Evolutionary conservation across 2,329 filamentous ascomycete genomes (phyloP).

Genomic region (Lomentospora prolificans): DNA sequence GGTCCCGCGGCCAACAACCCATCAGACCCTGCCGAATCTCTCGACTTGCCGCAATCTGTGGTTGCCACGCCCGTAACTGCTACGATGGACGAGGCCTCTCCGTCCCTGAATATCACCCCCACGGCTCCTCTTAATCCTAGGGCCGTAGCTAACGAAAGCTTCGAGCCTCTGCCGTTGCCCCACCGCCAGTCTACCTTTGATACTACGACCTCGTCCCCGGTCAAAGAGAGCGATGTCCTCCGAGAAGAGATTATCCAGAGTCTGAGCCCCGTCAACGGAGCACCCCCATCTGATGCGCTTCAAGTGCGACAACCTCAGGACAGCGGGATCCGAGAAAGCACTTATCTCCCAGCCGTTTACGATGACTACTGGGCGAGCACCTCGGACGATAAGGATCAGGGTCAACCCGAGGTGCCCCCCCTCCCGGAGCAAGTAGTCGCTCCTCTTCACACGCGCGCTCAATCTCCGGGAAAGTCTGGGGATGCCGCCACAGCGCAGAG

Average conservation of each 20-base stretch:
- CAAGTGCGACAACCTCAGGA: neutral
- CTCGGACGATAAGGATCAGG: neutral
- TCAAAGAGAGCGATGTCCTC: conserved; percentile 61
- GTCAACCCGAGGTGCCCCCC: neutral
- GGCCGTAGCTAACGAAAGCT: conserved; percentile 23
- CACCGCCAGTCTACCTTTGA: conserved; percentile 35
- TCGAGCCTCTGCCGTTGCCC: conserved; percentile 24
- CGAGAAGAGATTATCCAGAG: conserved; percentile 67
- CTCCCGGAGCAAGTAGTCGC: neutral
- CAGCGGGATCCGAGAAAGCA: conserved; percentile 39
- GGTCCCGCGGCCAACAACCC: neutral
- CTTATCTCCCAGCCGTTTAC: conserved; percentile 55
- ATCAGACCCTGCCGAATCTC: neutral
- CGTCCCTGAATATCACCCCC: conserved; percentile 21
- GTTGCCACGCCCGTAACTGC: conserved; percentile 14
- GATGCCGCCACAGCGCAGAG: neutral
- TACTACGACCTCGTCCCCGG: conserved; percentile 39
- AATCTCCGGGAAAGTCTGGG: neutral
- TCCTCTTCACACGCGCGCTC: neutral
- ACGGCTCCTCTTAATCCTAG: conserved; percentile 36
- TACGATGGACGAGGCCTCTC: conserved; percentile 11
- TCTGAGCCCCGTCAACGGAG: conserved; percentile 39
- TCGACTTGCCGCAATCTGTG: neutral
- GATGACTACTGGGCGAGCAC: conserved; percentile 54
- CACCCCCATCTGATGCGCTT: conserved; percentile 6